A percentile compares a stretch with the other conserved stretches of the same genome.
These are phyloP conservation scores for Saccharum spontaneum DNA, from an alignment of 176 grass and related monocot species.

Conservation along the genomic window DNA sequence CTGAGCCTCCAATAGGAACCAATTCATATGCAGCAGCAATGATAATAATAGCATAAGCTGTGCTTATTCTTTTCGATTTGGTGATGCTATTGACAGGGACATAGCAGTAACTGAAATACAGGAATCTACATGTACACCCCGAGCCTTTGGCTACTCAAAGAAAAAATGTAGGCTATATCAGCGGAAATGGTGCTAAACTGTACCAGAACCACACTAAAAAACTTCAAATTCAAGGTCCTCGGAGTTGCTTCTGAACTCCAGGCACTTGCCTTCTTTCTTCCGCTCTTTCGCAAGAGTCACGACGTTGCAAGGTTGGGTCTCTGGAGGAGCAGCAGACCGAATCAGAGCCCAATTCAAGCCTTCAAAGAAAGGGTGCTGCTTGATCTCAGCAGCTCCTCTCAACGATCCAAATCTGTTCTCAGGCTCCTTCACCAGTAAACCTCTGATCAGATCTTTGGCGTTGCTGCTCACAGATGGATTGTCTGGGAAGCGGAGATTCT, in stretches of 20 bases:
- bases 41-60: slow-evolving; percentile 36
- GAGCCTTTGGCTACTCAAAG: slow-evolving; percentile 45
- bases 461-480: slow-evolving; percentile 55
- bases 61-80: slow-evolving; percentile 40
- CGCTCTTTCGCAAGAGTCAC: slow-evolving; percentile 34
- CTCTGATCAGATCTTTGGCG: slow-evolving; percentile 62
- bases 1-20: slow-evolving; percentile 1
- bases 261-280: slow-evolving; percentile 75
- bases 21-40: slow-evolving; percentile 24
- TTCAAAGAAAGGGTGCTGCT: slow-evolving; percentile 76
- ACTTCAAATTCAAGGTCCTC: slow-evolving; percentile 72
- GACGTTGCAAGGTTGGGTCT: slow-evolving; percentile 51
- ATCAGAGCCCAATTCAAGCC: slow-evolving; percentile 75
- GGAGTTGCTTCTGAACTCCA: slow-evolving; percentile 50
- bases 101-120: slow-evolving; percentile 38
- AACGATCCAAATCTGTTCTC: slow-evolving; percentile 62
- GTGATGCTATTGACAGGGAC: slow-evolving; percentile 48
- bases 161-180: slow-evolving; percentile 40
- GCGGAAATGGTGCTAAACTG: slow-evolving; percentile 32
- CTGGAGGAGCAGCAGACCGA: slow-evolving; percentile 57
- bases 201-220: slow-evolving; percentile 46
- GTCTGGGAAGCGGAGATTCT: slow-evolving; percentile 64
- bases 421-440: slow-evolving; percentile 68
- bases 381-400: slow-evolving; percentile 76
- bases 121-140: slow-evolving; percentile 57